Evolutionary conservation across 179 eudicot species (phyloP), one percentile per base, ranked within the genome.

Genomic region (Heliamphora pulchella): DNA sequence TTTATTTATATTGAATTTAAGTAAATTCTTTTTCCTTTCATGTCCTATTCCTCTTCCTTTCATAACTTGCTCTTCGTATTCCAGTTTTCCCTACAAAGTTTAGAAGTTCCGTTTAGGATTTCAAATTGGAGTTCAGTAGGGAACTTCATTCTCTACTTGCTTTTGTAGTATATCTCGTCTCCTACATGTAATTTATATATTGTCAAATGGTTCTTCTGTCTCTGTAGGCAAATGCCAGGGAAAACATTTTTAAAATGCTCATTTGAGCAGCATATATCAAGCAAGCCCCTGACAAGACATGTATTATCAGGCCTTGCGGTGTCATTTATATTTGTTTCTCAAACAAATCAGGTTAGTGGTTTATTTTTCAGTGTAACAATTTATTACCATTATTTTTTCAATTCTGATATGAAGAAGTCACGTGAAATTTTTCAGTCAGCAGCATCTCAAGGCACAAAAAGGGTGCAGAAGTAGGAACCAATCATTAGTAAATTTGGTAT

Each of bases 241-340:
- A 88, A 79, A 80, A 65, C 72, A 62, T 74, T 41, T 54, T 78
- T 87, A 39, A 87, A 82, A 66, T 90, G 96, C 81, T 81, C 88
- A 22, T 6, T 78, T 81, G 87, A 88, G 81, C 83, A 82, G 62
- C 84, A 81, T 20, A 43, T 75, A 74, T 80, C 88, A 71, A 84
- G 70, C 51, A 86, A 81, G 68, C 81, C 81, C 65, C 84, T 87
- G 59, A 68, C 88, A 53, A 89, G 86, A 85, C 88, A 85, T 78
- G 78, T 91, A 69, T 68, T 91, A 41, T 84, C 98, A 50, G 97
- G 94, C 59, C 84, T 93, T 70, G 89, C 92, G 63, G 92, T 93
- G 63, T 93, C 97, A 71, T 76, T 89, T 74, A 51, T 93, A 68
- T 68, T 89, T 76, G 79, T 94, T 74, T 89, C 98, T 59, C 97